Base-by-base conservation (phyloP, 306 rosid genomes). In the Prosopis cineraria region DNA sequence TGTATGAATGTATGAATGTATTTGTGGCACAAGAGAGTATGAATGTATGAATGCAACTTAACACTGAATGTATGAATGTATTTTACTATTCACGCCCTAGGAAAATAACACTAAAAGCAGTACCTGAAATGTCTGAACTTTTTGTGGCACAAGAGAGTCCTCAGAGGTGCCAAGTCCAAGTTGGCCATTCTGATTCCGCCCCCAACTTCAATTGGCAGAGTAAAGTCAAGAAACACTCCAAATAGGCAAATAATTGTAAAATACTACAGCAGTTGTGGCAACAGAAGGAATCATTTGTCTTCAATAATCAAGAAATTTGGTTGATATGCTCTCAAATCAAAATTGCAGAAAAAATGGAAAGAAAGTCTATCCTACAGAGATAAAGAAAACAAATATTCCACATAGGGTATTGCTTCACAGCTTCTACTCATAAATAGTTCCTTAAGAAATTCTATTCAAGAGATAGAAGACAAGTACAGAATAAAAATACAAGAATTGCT, bases 151-250 rank as follows among this genome's bases (percentile, higher is more conserved):
- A 73, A 91, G 98, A 43, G 98, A 89, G 82, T 95, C 98, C 79
- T 92, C 98, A 0, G 82, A 79, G 83, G 93, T 91, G 37, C 96
- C 97, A 59, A 95, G 91, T 84, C 98, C 98, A 76, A 95, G 98
- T 70, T 95, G 98, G 79, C 98, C 98, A 73, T 92, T 95, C 88
- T 95, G 98, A 89, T 95, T 95, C 84, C 98, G 78, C 82, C 98
- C 98, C 98, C 98, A 95, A 81, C 98, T 95, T 79, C 88, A 91
- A 53, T 19, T 70, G 70, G 67, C 34, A 76, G 33, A 67, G 67
- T 16, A 10, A 37, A 5, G 8, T 29, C 67, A 76, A 81, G 40
- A 25, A 68, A 11, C n/a, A n/a, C 66, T 53, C 24, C 27, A 55
- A 72, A 72, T 6, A 60, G 9, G 36, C 3, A 5, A 24, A 58